Base-by-base conservation (phyloP, 176 grass and related monocot species). In the Themeda triandra region DNA sequence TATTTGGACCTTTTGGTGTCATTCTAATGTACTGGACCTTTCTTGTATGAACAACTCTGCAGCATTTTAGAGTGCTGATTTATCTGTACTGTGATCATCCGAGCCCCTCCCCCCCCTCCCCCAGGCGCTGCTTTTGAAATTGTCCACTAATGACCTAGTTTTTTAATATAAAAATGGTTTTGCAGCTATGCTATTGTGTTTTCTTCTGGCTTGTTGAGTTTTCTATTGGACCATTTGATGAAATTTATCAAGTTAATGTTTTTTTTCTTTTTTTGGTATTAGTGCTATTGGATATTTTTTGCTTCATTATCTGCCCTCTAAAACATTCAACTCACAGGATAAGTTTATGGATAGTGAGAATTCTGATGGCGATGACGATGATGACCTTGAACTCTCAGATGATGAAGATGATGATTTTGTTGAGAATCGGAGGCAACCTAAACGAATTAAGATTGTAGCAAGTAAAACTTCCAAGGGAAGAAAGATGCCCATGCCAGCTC, bases 301-400 rank as follows among this genome's bases (percentile, higher is more conserved):
- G 28, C 36, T 78, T 45, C 7, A 40, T 79, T 24, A 13, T 23
- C 41, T 70, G 5, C 85, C 13, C 18, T 54, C 39, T 85, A 49
- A 76, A 75, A 76, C 27, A 51, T 24, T 87, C 6, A 2, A 79
- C 76, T 88, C 76, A 41, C 78, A 99, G 93, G 89, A 82, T 60
- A 99, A 96, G 69, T 77, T 84, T 84, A 86, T 84, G 63, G 91
- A 88, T n/a, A 96, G 77, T 46, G 93, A 94, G 71, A 94, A 96
- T 84, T 90, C 87, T 84, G 90, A 86, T 46, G 95, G 93, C 4
- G 83, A 90, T 4, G 87, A 90, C 10, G 92, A 87, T 10, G 84
- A 93, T 46, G 88, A 91, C 35, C 86, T 92, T 85, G 91, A 93
- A 58, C 83, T 96, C 58, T 96, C 87, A 65, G 91, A 95, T 84